Conservation (phyloP, 2,329 filamentous ascomycete genomes). For the Venturia pyrina region DNA sequence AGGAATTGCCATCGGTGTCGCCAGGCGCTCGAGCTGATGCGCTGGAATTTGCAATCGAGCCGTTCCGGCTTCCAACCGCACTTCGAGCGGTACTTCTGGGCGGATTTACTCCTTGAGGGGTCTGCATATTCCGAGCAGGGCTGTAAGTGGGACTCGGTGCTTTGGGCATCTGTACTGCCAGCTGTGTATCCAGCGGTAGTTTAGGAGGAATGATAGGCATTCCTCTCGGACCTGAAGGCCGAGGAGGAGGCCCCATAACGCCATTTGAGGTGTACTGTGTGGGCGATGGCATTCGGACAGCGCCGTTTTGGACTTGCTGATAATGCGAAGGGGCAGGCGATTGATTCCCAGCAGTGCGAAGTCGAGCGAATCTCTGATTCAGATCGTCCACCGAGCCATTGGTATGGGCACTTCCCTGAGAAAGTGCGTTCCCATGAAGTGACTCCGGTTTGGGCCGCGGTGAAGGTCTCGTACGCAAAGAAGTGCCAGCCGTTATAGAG, state of each 20-base stretch:
- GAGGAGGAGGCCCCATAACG: constrained; percentile 15
- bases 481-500: constrained; percentile 17
- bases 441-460: constrained; percentile 59
- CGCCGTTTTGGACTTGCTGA: constrained; percentile 18
- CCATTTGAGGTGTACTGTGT: constrained; percentile 23
- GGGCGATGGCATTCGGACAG: constrained; percentile 33
- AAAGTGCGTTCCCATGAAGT: constrained; percentile 52
- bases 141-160: constrained; percentile 68
- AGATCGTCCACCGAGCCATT: constrained; percentile 19
- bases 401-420: constrained; percentile 21
- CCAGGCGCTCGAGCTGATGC: constrained; percentile 30
- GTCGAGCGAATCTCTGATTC: constrained; percentile 28
- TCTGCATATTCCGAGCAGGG: constrained; percentile 61
- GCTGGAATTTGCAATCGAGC: constrained; percentile 35
- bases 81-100: constrained; percentile 56
- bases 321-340: not conserved
- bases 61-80: constrained; percentile 45
- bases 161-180: constrained; percentile 54
- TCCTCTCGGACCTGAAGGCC: constrained; percentile 40
- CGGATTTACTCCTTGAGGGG: constrained; percentile 53
- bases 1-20: constrained; percentile 28
- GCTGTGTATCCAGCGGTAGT: constrained; percentile 39
- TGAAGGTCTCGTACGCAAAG: constrained; percentile 23
- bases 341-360: constrained; percentile 18
- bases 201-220: constrained; percentile 41